A percentile compares a stretch with the other conserved stretches of the same genome.
phyloP scores from a whole-genome alignment of 1,284 basidiomycete species.

The Abortiporus biennis region DNA sequence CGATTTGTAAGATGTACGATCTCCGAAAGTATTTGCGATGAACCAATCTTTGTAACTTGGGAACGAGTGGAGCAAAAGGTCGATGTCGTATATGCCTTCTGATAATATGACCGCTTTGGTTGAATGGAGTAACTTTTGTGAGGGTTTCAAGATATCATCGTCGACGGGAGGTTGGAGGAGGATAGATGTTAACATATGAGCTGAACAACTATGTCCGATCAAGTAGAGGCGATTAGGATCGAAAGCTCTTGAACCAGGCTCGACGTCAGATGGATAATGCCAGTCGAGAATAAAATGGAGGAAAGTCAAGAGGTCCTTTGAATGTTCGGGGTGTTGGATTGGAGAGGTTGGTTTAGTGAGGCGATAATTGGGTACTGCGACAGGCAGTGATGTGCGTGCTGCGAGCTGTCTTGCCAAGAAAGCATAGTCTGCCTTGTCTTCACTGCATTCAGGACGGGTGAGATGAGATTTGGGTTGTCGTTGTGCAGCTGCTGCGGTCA shows the following conservation, averaged over 20 bases:
- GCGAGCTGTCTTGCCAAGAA: slow-evolving; percentile 48
- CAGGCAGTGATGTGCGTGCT: slow-evolving; percentile 40
- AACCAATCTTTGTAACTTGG: slow-evolving; percentile 64
- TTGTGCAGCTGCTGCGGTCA: slow-evolving; percentile 8
- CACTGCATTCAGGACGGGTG: slow-evolving; percentile 33
- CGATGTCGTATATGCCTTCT: slow-evolving; percentile 74
- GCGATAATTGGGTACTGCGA: slow-evolving; percentile 72
- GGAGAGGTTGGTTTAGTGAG: slow-evolving; percentile 43
- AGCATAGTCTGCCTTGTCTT: slow-evolving; percentile 61
- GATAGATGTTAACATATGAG: slow-evolving; percentile 72
- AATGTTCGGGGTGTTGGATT: slow-evolving; percentile 64
- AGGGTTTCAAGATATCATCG: slow-evolving; percentile 38
- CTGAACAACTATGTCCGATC: slow-evolving; percentile 73
- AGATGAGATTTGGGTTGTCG: slow-evolving; percentile 2
- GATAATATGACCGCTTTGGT: slow-evolving; percentile 54
- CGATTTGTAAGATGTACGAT: slow-evolving; percentile 36
- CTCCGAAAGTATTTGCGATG: slow-evolving; percentile 55
- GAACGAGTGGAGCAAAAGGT: slow-evolving; percentile 52
- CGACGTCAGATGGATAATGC: slow-evolving; percentile 28
- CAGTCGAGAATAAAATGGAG: slow-evolving; percentile 48
- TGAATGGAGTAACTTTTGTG: slow-evolving; percentile 37
- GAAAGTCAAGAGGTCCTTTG: slow-evolving; percentile 55
- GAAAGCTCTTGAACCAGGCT: slow-evolving; percentile 26
- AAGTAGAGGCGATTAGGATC: slow-evolving; percentile 43
- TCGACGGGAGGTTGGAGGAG: slow-evolving; percentile 46